These are phyloP conservation scores for Trichophyton verrucosum DNA, from an alignment of 2,329 filamentous ascomycete species.

Conservation along the genomic window DNA sequence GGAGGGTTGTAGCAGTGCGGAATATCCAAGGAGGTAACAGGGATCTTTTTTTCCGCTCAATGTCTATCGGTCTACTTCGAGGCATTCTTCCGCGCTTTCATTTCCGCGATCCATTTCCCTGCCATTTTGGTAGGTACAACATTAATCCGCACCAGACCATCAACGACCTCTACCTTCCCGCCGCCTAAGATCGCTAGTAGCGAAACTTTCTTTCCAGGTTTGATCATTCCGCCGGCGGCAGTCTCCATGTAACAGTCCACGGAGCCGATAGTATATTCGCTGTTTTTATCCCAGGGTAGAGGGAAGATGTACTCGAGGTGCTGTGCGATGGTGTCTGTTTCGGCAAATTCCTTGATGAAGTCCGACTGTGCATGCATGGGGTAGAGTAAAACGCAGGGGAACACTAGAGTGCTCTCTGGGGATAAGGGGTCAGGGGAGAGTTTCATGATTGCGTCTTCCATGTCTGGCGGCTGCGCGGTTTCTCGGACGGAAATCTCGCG, in stretches of 20 bases:
- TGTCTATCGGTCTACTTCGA: not conserved
- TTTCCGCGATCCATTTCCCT: conserved; percentile 66
- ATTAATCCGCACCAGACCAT: conserved; percentile 71
- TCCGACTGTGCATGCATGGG: conserved; percentile 71
- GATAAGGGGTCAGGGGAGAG: conserved; percentile 63
- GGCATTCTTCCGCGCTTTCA: conserved; percentile 57
- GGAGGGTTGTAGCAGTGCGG: not conserved
- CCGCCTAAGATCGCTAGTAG: conserved; percentile 61
- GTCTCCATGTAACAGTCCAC: conserved; percentile 93
- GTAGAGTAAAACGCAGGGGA: conserved; percentile 77
- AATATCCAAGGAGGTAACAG: too few relatives aligned
- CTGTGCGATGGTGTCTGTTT: conserved; percentile 60
- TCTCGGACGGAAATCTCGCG: conserved; percentile 56
- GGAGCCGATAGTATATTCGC: conserved; percentile 50
- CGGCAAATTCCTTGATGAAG: conserved; percentile 77
- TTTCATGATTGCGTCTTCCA: conserved; percentile 66
- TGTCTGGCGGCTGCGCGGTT: conserved; percentile 64
- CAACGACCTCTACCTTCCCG: conserved; percentile 74
- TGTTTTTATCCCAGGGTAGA: conserved; percentile 65
- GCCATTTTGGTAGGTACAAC: conserved; percentile 63
- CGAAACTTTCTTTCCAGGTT: conserved; percentile 73
- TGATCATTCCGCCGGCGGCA: conserved; percentile 62
- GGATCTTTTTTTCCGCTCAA: too few relatives aligned
- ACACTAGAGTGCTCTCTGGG: conserved; percentile 55
- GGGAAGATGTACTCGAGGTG: conserved; percentile 81